phyloP scores from a whole-genome alignment of 768 basidiomycete genomes.

The Royoungia palumana region DNA sequence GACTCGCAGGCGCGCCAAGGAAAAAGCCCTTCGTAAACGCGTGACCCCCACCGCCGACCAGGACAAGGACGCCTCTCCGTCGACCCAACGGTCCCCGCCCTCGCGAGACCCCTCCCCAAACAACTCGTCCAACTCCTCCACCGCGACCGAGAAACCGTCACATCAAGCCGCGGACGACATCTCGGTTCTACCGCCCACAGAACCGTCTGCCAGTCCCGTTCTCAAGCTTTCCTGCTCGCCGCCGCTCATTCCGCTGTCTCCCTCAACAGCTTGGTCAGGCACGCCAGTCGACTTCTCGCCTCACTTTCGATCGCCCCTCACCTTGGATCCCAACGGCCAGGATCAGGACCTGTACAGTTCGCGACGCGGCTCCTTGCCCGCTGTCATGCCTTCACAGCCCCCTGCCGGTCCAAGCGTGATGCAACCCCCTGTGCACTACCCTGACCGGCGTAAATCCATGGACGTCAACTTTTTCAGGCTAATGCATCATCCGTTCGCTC shows the following conservation, averaged over 20 bases:
- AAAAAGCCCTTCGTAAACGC: slow-evolving; percentile 66
- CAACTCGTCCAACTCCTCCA: slow-evolving; percentile 31
- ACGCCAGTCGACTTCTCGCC: slow-evolving; percentile 22
- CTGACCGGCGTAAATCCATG: slow-evolving; percentile 37
- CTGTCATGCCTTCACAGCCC: slow-evolving; percentile 31
- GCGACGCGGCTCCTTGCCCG: slow-evolving; percentile 58
- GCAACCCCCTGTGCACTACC: slow-evolving; percentile 34
- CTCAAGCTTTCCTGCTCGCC: slow-evolving; percentile 25
- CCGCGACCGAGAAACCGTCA: slow-evolving; percentile 41
- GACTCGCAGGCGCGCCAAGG: slow-evolving; percentile 69
- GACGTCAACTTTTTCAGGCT: slow-evolving; percentile 48
- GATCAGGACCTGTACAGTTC: slow-evolving; percentile 34
- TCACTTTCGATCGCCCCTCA: slow-evolving; percentile 22
- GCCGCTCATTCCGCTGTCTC: slow-evolving; percentile 10
- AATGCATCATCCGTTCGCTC: slow-evolving; percentile 43
- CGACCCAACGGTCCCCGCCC: slow-evolving; percentile 7
- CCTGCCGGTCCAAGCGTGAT: slow-evolving; percentile 27
- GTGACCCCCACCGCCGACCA: slow-evolving; percentile 25
- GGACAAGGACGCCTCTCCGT: slow-evolving; percentile 1
- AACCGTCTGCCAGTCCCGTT: slow-evolving; percentile 10
- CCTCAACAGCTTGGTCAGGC: slow-evolving; percentile 28
- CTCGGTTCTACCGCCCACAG: slow-evolving; percentile 1
- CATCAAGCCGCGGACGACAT: slow-evolving; percentile 16
- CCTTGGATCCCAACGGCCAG: slow-evolving; percentile 20
- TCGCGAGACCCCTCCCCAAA: slow-evolving; percentile 29